Percentiles rank a stretch among this genome's conserved stretches.
Conservation (phyloP, 352 stramenopile genomes). For the Globisporangium paddicum region DNA sequence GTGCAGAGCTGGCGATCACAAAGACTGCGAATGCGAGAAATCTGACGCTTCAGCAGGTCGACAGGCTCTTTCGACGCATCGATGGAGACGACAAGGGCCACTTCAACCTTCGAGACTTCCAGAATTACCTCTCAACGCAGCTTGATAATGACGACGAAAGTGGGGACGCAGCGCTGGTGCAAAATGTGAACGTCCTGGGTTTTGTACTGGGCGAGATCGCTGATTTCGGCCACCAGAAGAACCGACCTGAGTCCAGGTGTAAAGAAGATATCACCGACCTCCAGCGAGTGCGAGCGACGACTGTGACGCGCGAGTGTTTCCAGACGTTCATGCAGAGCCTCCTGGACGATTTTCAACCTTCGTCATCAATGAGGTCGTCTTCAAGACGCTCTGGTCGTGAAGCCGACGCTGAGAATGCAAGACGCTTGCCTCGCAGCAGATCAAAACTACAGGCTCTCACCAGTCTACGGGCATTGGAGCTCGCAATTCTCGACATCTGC, state of each 20-base stretch:
- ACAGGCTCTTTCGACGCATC: constrained; percentile 29
- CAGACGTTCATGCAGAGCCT: constrained; percentile 1
- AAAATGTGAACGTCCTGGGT: constrained; percentile 7
- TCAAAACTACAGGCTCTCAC: constrained; percentile 10
- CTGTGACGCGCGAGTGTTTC: constrained; percentile 6
- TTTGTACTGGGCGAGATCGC: constrained; percentile 17
- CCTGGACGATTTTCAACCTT: not conserved
- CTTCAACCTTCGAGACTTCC: constrained; percentile 32
- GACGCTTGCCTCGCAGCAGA: not conserved
- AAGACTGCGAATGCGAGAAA: not conserved
- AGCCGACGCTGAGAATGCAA: not conserved
- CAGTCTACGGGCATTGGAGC: constrained; percentile 29
- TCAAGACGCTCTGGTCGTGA: not conserved
- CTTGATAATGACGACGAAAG: not conserved
- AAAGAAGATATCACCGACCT: not conserved
- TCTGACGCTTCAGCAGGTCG: not conserved
- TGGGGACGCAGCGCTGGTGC: not conserved
- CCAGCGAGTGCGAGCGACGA: not conserved
- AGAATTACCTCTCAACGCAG: constrained; percentile 11
- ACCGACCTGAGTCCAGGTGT: not conserved
- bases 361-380: not conserved
- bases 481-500: constrained; percentile 29
- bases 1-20: not conserved
- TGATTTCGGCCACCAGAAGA: constrained; percentile 1
- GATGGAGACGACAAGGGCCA: constrained; percentile 38